phyloP scores from a whole-genome alignment of 768 basidiomycete species.

The Kwoniella heveanensis region DNA sequence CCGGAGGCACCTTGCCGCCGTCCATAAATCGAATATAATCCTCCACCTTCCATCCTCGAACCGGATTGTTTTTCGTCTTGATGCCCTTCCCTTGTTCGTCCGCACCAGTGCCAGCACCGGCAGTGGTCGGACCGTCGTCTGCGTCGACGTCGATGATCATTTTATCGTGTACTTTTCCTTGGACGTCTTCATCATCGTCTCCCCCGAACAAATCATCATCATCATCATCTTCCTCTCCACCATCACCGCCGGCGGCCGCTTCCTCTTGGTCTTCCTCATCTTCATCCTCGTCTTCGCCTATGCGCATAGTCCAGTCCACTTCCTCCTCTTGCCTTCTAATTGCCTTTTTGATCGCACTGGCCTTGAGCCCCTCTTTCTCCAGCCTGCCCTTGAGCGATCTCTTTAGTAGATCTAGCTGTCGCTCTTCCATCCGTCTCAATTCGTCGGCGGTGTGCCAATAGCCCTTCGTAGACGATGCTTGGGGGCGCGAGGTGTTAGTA shows the following conservation, averaged over 20 bases:
- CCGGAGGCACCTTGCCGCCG: slow-evolving; percentile 29
- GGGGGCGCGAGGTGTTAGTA: too few species aligned
- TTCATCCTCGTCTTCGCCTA: slow-evolving; percentile 29
- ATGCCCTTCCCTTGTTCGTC: background rate
- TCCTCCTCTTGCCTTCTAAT: slow-evolving; percentile 33
- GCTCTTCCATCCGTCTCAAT: slow-evolving; percentile 23
- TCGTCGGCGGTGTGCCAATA: slow-evolving; percentile 21
- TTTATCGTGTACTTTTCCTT: too few species aligned
- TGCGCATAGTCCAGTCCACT: slow-evolving; percentile 29
- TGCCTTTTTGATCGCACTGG: slow-evolving; percentile 20
- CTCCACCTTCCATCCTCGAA: slow-evolving; percentile 34
- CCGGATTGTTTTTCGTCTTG: slow-evolving; percentile 16
- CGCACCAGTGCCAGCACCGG: background rate
- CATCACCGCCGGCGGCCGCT: slow-evolving; percentile 7
- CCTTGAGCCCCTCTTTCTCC: slow-evolving; percentile 20
- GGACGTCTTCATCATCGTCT: slow-evolving; percentile 28
- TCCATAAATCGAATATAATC: slow-evolving; percentile 45
- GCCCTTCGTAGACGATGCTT: too few species aligned
- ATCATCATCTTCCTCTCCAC: slow-evolving; percentile 33
- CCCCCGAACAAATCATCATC: slow-evolving; percentile 39
- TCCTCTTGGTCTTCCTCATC: slow-evolving; percentile 23
- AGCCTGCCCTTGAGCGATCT: slow-evolving; percentile 18
- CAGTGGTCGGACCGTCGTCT: background rate
- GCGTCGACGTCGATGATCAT: slow-evolving; percentile 18
- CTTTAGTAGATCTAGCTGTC: slow-evolving; percentile 15